Conservation (phyloP, 176 grass and related monocot genomes). For the Lolium multiflorum region DNA sequence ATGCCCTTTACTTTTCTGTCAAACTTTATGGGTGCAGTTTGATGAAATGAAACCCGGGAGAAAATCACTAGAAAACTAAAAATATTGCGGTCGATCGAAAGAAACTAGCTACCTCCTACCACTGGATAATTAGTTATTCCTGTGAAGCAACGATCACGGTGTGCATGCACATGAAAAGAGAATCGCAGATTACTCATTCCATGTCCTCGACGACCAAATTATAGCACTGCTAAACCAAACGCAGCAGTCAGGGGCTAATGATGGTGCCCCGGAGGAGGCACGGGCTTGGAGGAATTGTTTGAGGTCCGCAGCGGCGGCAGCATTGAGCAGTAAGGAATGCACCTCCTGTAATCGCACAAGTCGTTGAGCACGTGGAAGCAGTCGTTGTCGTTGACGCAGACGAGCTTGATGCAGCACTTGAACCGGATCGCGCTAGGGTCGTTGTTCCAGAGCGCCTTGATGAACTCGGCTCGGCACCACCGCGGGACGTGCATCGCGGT, state of each 20-base stretch:
- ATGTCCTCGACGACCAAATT: no score
- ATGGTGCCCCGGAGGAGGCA: neutral
- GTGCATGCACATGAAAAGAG: no score
- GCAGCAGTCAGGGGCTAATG: neutral
- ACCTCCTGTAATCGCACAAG: neutral
- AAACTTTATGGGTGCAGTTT: no score
- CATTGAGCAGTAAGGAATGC: neutral
- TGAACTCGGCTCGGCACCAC: neutral
- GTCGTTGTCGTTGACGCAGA: neutral
- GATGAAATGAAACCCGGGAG: no score
- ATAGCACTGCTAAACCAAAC: no score
- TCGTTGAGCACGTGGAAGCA: neutral
- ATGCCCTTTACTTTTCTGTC: no score
- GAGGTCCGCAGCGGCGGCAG: neutral
- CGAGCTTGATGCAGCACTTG: neutral
- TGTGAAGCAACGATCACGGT: no score
- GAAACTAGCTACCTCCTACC: no score
- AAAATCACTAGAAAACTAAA: no score
- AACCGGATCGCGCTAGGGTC: neutral
- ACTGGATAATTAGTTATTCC: no score
- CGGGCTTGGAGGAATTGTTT: neutral
- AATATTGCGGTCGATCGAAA: no score
- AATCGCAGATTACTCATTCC: no score
- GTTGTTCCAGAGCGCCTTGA: neutral
- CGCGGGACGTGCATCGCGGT: neutral